Percentiles rank a stretch among this genome's conserved stretches.
These are phyloP conservation scores for Neofusicoccum laricinum DNA, from an alignment of 2,329 filamentous ascomycete genomes.

Conservation along the genomic window DNA sequence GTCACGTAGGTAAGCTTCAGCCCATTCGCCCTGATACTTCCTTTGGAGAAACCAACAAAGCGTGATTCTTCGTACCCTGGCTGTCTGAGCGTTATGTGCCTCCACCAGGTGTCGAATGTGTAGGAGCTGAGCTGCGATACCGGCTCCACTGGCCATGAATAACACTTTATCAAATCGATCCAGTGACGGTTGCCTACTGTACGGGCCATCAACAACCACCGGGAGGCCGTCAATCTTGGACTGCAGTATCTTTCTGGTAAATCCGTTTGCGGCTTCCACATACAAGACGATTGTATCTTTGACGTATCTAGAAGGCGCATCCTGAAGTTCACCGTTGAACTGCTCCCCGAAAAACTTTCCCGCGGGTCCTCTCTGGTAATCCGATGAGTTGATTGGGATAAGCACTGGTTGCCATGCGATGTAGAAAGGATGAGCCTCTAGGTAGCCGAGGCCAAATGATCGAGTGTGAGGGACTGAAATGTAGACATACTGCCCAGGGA, in stretches of 20 bases:
- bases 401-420: background rate
- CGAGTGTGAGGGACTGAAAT: background rate
- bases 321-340: too few species aligned
- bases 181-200: slow-evolving; percentile 6
- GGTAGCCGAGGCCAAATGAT: background rate
- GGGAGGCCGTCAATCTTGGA: background rate
- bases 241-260: slow-evolving; percentile 10
- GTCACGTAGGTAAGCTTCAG: background rate
- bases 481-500: background rate
- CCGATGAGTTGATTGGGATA: too few species aligned
- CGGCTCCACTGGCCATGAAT: slow-evolving; percentile 18
- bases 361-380: too few species aligned
- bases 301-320: too few species aligned
- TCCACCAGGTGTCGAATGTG: slow-evolving; percentile 15
- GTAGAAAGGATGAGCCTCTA: background rate
- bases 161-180: slow-evolving; percentile 19
- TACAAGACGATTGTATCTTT: slow-evolving; percentile 17
- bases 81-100: slow-evolving; percentile 16
- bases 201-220: slow-evolving; percentile 18
- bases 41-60: slow-evolving; percentile 16
- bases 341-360: too few species aligned
- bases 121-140: slow-evolving; percentile 19
- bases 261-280: slow-evolving; percentile 10
- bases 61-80: slow-evolving; percentile 16
- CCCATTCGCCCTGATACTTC: slow-evolving; percentile 18